Conservation (phyloP, 495 filamentous ascomycete species). For the Lophiotrema nucula region DNA sequence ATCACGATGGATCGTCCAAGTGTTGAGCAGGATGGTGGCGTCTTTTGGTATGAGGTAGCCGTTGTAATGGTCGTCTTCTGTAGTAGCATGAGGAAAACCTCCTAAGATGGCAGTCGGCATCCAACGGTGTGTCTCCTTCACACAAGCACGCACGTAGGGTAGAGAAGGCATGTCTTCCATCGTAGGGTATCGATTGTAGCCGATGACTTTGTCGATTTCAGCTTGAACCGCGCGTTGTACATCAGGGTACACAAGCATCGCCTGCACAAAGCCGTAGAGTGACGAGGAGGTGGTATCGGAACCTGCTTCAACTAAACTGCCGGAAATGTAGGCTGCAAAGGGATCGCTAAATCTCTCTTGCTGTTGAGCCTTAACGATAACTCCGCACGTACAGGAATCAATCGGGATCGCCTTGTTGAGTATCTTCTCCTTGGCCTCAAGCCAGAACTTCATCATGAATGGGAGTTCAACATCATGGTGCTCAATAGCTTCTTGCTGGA, state of each 20-base stretch:
- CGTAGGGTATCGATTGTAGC: slow-evolving; percentile 18
- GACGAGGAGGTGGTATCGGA: slow-evolving; percentile 5
- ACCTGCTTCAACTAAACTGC: slow-evolving; percentile 10
- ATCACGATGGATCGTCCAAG: slow-evolving; percentile 38
- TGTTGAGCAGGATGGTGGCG: slow-evolving; percentile 25
- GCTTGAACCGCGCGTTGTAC: slow-evolving; percentile 20
- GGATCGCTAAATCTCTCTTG: slow-evolving; percentile 41
- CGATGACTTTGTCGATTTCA: slow-evolving; percentile 11
- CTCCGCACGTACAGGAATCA: background rate
- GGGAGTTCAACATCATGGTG: background rate
- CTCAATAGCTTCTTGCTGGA: slow-evolving; percentile 33
- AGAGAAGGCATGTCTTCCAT: slow-evolving; percentile 29
- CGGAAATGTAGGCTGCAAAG: slow-evolving; percentile 42
- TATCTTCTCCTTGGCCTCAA: background rate
- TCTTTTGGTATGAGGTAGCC: slow-evolving; percentile 35
- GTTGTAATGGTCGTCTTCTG: slow-evolving; percentile 37
- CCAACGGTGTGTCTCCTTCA: slow-evolving; percentile 32
- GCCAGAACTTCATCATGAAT: background rate
- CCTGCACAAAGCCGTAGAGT: slow-evolving; percentile 6
- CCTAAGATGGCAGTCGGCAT: slow-evolving; percentile 16
- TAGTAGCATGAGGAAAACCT: slow-evolving; percentile 20
- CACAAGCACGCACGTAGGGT: slow-evolving; percentile 18
- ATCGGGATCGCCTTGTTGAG: background rate
- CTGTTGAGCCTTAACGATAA: background rate
- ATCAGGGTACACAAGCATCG: slow-evolving; percentile 8